Base-by-base conservation (phyloP, 2,329 filamentous ascomycete species). In the Colletotrichum plurivorum region DNA sequence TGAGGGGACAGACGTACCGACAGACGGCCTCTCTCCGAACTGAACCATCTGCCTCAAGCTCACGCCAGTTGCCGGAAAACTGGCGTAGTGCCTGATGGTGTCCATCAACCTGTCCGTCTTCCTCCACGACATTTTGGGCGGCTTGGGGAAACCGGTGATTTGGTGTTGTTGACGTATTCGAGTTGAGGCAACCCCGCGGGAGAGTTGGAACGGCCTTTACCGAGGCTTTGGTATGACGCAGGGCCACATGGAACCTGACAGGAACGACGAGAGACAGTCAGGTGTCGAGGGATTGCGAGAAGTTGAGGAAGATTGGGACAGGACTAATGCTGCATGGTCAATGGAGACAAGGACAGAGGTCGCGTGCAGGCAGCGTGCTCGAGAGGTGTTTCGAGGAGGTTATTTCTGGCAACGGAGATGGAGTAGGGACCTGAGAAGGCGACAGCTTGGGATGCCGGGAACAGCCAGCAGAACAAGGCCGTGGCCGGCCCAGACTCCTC, bases 1-100 rank as follows among this genome's bases (percentile, higher is more conserved):
- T 25, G 20, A 55, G 13, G 54, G 63, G 39, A 31, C n/a, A 51
- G 66, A 81, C 88, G 77, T 85, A 96, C 94, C 94, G 75, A 91
- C 93, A 16, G 95, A 98, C 61, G 95, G 95, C 80, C 91, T 93
- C 85, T 97, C 94, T 78, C 95, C 95, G 81, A 98, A 98, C 82
- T 98, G 95, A 68, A 98, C 95, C 96, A 99, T 99, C 87, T 99
- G 96, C 80, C 96, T 90, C 82, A 99, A 87, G 80, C 95, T 98
- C 76, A 97, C 93, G 77, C 96, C 96, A 15, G 96, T 99, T 71
- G 96, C 96, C 73, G 96, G 96, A 82, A 98, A 99, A 83, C 91
- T 94, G 81, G 94, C 94, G 88, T 98, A 98, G 84, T 98, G 94
- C 82, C 92, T 91, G 91, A 98, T 98, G 86, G 93, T 97, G 76